Evolutionary conservation across 2,329 filamentous ascomycete genomes (phyloP).

Genomic region (Zasmidium cellare): DNA sequence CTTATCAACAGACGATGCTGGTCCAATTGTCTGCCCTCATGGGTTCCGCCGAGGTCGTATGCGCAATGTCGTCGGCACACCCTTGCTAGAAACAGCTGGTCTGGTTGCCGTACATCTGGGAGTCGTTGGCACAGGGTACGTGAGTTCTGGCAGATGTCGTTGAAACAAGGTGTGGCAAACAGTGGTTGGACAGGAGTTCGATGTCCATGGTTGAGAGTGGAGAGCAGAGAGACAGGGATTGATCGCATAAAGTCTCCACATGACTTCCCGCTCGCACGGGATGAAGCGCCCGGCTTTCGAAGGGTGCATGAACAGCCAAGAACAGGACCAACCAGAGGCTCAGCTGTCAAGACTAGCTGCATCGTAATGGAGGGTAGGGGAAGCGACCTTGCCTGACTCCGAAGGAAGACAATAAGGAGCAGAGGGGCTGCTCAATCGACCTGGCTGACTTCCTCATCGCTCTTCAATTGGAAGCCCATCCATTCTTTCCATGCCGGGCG

Average conservation of each 20-base stretch:
- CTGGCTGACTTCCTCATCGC: neutral
- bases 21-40: too few relatives aligned
- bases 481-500: neutral
- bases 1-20: too few relatives aligned
- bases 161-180: neutral
- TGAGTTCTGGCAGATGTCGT: neutral
- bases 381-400: neutral
- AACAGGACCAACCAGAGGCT: neutral
- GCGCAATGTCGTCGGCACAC: too few relatives aligned
- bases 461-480: neutral
- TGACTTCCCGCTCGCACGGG: neutral
- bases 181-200: neutral
- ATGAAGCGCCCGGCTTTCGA: neutral
- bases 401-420: neutral
- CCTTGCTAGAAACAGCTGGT: too few relatives aligned
- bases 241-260: neutral
- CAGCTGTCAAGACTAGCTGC: neutral
- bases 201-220: neutral
- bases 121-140: too few relatives aligned
- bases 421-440: neutral
- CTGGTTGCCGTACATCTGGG: too few relatives aligned
- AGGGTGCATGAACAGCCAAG: neutral
- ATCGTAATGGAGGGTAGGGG: neutral
- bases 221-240: neutral
- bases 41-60: too few relatives aligned